phyloP scores from a whole-genome alignment of 176 grass and related monocot species.

The Panicum miliaceum region DNA sequence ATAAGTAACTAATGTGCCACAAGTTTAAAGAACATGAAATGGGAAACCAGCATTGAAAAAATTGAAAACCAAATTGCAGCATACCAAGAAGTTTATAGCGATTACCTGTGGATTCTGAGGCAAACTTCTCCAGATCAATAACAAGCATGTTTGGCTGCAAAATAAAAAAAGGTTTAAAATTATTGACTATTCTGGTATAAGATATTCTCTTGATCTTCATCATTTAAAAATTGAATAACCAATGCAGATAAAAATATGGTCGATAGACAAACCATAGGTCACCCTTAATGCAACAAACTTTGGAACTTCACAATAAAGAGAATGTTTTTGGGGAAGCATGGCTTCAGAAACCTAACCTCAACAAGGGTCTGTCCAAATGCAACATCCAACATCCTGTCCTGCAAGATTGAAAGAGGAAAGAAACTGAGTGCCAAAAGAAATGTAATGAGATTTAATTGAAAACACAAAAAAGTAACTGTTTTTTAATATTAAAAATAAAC shows the following conservation, averaged over 20 bases:
- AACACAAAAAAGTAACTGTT: background rate
- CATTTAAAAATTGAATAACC: background rate
- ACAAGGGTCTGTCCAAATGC: constrained; percentile 93
- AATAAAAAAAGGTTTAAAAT: background rate
- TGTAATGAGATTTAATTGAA: constrained; percentile 16
- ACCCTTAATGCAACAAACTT: background rate
- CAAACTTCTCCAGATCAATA: constrained; percentile 94
- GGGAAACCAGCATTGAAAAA: background rate
- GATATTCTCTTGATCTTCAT: background rate
- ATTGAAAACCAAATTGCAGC: constrained; percentile 25
- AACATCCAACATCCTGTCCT: constrained; percentile 93
- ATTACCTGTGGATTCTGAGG: constrained; percentile 69
- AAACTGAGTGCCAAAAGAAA: constrained; percentile 28
- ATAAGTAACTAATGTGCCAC: background rate
- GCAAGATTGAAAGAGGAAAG: constrained; percentile 38
- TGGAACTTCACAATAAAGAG: constrained; percentile 3
- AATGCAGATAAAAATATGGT: constrained; percentile 10
- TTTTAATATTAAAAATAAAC: background rate
- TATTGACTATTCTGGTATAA: constrained; percentile 21
- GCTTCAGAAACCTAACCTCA: constrained; percentile 66
- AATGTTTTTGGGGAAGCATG: constrained; percentile 19
- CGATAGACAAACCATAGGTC: background rate
- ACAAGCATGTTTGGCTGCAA: constrained; percentile 97
- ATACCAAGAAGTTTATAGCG: background rate
- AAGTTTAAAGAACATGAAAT: background rate